A percentile compares a stretch with the other conserved stretches of the same genome.
These are phyloP conservation scores for Sistotremastrum suecicum DNA, from an alignment of 768 basidiomycete genomes.

Conservation along the genomic window DNA sequence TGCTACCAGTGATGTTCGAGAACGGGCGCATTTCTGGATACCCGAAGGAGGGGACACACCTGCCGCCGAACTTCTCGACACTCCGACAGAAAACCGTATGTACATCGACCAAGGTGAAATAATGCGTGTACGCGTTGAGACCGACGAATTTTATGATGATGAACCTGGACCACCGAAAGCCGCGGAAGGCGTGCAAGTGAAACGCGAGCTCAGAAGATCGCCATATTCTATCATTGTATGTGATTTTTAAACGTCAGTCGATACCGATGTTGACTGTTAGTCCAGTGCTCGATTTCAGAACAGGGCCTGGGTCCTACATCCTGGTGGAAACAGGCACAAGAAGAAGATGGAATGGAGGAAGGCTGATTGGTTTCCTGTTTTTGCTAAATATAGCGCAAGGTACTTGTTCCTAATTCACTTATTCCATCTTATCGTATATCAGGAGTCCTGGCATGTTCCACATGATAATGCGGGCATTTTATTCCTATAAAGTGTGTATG, in stretches of 20 bases:
- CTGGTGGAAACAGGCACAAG: constrained; percentile 54
- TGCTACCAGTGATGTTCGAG: constrained; percentile 53
- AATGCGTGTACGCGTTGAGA: constrained; percentile 64
- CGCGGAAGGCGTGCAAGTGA: constrained; percentile 48
- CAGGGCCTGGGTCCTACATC: constrained; percentile 64
- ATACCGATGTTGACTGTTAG: background rate
- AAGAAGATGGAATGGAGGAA: constrained; percentile 29
- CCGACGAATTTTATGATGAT: constrained; percentile 74
- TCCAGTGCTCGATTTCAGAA: constrained; percentile 67
- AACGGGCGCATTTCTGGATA: constrained; percentile 76
- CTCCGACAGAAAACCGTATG: constrained; percentile 50
- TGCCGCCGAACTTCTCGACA: constrained; percentile 54
- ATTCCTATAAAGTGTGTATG: too few relatives aligned
- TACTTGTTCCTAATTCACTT: too few relatives aligned
- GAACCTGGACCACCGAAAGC: constrained; percentile 76
- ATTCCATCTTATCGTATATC: too few relatives aligned
- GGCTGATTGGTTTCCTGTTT: constrained; percentile 14
- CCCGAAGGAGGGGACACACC: constrained; percentile 30
- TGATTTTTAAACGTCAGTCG: background rate
- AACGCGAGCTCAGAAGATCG: constrained; percentile 32
- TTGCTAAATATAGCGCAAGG: background rate
- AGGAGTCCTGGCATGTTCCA: too few relatives aligned
- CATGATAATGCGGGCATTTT: too few relatives aligned
- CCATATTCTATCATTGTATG: constrained; percentile 63
- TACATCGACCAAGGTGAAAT: constrained; percentile 70